These are phyloP conservation scores for Cryphonectria carpinicola DNA, from an alignment of 2,329 filamentous ascomycete genomes.

Conservation along the genomic window DNA sequence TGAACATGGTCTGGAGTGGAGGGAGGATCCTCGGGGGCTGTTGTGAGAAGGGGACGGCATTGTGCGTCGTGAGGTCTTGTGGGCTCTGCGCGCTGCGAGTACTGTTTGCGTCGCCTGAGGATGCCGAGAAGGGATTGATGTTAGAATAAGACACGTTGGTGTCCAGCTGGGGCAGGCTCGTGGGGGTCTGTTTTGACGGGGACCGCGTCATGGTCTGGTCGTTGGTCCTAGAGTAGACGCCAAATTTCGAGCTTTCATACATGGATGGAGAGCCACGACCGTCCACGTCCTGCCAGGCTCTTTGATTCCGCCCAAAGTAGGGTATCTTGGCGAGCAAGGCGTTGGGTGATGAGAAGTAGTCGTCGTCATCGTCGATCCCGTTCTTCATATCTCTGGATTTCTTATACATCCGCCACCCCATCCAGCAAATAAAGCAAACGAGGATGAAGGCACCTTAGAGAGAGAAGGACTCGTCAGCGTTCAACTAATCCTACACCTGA, in stretches of 20 bases:
- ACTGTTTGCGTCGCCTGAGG: neutral
- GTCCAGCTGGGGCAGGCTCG: conserved; percentile 21
- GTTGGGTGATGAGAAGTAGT: conserved; percentile 21
- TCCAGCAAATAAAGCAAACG: conserved; percentile 49
- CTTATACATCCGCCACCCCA: conserved; percentile 46
- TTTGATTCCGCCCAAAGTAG: conserved; percentile 36
- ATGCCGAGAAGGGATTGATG: conserved; percentile 26
- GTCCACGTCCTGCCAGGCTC: conserved; percentile 38
- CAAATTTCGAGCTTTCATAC: conserved; percentile 19
- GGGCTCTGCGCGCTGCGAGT: conserved; percentile 17
- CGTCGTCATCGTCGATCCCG: conserved; percentile 22
- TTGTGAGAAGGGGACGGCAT: conserved; percentile 14
- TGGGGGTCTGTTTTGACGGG: conserved; percentile 15
- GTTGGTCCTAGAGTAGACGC: conserved; percentile 28
- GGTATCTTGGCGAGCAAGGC: conserved; percentile 40
- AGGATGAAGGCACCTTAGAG: conserved; percentile 48
- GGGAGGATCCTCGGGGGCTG: neutral
- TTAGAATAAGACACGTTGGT: conserved; percentile 30
- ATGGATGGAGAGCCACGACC: conserved; percentile 28
- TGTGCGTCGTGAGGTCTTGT: conserved; percentile 10
- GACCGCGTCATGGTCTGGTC: conserved; percentile 12
- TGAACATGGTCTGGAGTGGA: conserved; percentile 17
- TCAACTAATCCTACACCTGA: neutral
- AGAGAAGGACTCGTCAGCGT: neutral
- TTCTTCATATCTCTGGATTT: conserved; percentile 37